Conservation (phyloP, 306 rosid species). For the Glycine tomentella region DNA sequence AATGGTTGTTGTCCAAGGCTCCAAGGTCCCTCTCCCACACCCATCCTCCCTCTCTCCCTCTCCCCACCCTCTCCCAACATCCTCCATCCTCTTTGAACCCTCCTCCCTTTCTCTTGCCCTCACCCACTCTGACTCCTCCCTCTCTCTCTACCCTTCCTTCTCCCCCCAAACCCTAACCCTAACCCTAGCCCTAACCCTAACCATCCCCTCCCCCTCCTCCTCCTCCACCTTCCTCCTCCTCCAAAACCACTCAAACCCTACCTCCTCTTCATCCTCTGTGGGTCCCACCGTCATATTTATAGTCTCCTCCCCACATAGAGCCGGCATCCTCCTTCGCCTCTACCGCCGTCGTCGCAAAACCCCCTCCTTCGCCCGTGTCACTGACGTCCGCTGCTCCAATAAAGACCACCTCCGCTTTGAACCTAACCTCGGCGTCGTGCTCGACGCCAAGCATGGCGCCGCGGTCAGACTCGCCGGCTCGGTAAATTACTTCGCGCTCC, state of each 20-base stretch:
- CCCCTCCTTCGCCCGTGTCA: conserved; percentile 42
- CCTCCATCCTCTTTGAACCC: conserved; percentile 82
- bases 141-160: conserved; percentile 80
- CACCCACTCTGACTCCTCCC: conserved; percentile 80
- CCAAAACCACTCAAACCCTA: conserved; percentile 33
- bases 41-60: conserved; percentile 67
- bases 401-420: conserved; percentile 55
- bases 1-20: conserved; percentile 56
- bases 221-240: conserved; percentile 81
- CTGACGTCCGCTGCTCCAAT: conserved; percentile 58
- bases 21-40: conserved; percentile 52
- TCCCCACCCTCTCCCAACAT: background rate
- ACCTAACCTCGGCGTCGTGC: conserved; percentile 64
- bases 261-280: conserved; percentile 4
- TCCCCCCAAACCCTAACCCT: conserved; percentile 54
- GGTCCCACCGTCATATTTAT: conserved; percentile 61
- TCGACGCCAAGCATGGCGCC: conserved; percentile 69
- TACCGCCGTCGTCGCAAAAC: conserved; percentile 52
- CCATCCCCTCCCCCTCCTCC: conserved; percentile 71
- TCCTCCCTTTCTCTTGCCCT: conserved; percentile 80
- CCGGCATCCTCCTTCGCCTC: conserved; percentile 73
- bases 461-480: conserved; percentile 73
- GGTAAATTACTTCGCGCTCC: conserved; percentile 76
- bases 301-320: conserved; percentile 64
- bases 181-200: conserved; percentile 35